Evolutionary conservation across 2,329 filamentous ascomycete species (phyloP).

Genomic region (Apiospora pterosperma): DNA sequence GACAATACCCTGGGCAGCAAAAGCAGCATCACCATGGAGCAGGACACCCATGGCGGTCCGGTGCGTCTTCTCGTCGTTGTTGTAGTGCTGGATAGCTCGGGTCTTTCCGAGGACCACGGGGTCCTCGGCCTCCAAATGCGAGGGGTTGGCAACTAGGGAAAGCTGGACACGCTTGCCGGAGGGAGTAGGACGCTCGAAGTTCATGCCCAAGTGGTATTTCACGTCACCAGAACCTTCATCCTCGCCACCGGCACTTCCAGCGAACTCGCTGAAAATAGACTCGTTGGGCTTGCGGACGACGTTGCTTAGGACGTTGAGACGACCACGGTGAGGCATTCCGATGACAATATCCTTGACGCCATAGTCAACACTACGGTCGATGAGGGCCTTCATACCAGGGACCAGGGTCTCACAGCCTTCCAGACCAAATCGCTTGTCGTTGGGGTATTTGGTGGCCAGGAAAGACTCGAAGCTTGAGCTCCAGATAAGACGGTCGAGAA

Average conservation of each 20-base stretch:
- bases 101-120: conserved; percentile 97
- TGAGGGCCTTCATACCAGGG: conserved; percentile 98
- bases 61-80: conserved; percentile 89
- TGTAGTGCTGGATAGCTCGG: conserved; percentile 97
- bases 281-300: conserved; percentile 99
- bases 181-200: conserved; percentile 97
- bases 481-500: conserved; percentile 97
- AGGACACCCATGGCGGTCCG: conserved; percentile 91
- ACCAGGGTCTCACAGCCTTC: conserved; percentile 97
- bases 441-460: conserved; percentile 95
- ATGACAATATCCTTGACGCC: conserved; percentile 99
- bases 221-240: conserved; percentile 98
- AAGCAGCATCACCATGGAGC: conserved; percentile 94
- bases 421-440: conserved; percentile 98
- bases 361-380: conserved; percentile 97
- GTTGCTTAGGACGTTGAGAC: conserved; percentile 96
- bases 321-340: conserved; percentile 98
- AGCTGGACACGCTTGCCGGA: conserved; percentile 99
- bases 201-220: conserved; percentile 99
- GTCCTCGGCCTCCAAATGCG: conserved; percentile 96
- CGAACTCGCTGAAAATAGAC: conserved; percentile 98
- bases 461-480: conserved; percentile 96
- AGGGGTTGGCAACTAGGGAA: conserved; percentile 96
- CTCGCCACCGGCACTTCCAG: conserved; percentile 78
- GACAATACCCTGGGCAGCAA: conserved; percentile 93